phyloP scores from a whole-genome alignment of 352 stramenopile species.

The Thraustotheca clavata region DNA sequence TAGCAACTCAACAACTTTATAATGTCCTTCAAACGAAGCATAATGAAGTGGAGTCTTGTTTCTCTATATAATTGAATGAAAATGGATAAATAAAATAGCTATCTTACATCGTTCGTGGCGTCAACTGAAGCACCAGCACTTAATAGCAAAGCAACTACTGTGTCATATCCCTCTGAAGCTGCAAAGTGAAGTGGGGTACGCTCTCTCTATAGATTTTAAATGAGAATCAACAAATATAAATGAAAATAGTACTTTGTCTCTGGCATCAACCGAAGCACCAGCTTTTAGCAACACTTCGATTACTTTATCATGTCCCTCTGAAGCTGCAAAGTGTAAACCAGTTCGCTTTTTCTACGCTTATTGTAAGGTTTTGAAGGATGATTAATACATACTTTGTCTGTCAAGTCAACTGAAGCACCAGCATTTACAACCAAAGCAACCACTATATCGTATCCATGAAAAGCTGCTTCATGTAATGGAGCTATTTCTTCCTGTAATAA shows the following conservation, averaged over 20 bases:
- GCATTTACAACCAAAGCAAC: neutral
- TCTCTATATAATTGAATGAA: neutral
- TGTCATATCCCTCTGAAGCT: neutral
- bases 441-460: neutral
- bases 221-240: too few relatives aligned
- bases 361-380: neutral
- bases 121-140: neutral
- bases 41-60: neutral
- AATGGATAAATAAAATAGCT: neutral
- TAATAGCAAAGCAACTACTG: slow-evolving; percentile 4
- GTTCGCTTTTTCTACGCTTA: slow-evolving; percentile 4
- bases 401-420: neutral
- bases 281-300: neutral
- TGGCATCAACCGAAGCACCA: neutral
- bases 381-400: neutral
- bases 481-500: neutral
- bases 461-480: neutral
- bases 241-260: neutral
- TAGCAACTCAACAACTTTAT: neutral
- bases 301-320: slow-evolving; percentile 5
- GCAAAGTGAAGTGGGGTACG: slow-evolving; percentile 15
- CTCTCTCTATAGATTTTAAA: neutral
- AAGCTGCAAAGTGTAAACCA: neutral
- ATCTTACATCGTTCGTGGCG: neutral
- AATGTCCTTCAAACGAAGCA: neutral